Conservation (phyloP, 345 rosid species). For the Linum trigynum region DNA sequence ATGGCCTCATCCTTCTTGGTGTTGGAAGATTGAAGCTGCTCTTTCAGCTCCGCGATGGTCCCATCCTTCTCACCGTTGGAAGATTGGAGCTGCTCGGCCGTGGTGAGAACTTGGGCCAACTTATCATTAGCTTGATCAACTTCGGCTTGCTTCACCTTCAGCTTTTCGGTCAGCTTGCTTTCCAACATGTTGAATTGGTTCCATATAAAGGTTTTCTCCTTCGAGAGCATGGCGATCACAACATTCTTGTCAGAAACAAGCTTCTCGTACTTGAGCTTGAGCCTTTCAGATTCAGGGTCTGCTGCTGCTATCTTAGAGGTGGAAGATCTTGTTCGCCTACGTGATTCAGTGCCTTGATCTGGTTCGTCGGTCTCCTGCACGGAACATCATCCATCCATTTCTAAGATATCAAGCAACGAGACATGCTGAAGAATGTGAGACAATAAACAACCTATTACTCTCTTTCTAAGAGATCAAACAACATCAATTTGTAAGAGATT, state of each 20-base stretch:
- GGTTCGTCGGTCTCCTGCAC: slow-evolving; percentile 16
- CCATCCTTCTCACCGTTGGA: slow-evolving; percentile 55
- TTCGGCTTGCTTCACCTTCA: slow-evolving; percentile 50
- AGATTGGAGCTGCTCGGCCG: slow-evolving; percentile 47
- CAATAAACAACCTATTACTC: neutral
- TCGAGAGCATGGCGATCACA: slow-evolving; percentile 41
- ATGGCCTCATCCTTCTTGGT: slow-evolving; percentile 44
- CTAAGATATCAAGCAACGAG: neutral
- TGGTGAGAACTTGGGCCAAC: slow-evolving; percentile 42
- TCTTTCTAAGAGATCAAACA: too few relatives aligned
- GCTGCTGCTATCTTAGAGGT: slow-evolving; percentile 18
- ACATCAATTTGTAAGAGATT: too few relatives aligned
- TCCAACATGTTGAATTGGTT: slow-evolving; percentile 54
- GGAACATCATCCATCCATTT: slow-evolving; percentile 8
- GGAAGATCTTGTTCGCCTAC: slow-evolving; percentile 12
- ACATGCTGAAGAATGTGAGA: neutral
- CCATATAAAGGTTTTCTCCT: slow-evolving; percentile 67
- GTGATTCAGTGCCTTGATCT: slow-evolving; percentile 9
- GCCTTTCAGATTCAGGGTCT: slow-evolving; percentile 37
- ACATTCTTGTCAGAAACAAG: slow-evolving; percentile 46
- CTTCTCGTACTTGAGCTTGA: slow-evolving; percentile 45
- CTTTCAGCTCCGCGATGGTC: slow-evolving; percentile 35
- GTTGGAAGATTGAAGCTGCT: slow-evolving; percentile 2
- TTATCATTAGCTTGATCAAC: slow-evolving; percentile 44
- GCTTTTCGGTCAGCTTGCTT: slow-evolving; percentile 35